Conservation (phyloP, 2,329 filamentous ascomycete genomes). For the Aspergillus pseudonomiae region DNA sequence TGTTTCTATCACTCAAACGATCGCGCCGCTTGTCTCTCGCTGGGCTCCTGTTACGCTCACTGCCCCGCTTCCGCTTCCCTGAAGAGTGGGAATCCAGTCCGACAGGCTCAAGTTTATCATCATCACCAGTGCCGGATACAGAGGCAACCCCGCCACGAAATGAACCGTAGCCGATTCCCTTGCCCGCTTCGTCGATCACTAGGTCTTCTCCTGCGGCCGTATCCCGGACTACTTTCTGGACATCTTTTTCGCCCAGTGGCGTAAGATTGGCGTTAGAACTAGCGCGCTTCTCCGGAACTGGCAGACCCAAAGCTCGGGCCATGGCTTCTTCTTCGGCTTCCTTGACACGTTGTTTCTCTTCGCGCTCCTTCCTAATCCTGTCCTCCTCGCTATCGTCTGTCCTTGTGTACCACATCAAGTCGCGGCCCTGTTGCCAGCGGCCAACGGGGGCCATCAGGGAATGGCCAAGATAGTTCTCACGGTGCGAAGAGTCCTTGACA, state of each 20-base stretch:
- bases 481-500: constrained; percentile 81
- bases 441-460: constrained; percentile 90
- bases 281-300: constrained; percentile 60
- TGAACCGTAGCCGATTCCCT: constrained; percentile 39
- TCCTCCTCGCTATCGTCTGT: constrained; percentile 56
- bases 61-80: constrained; percentile 30
- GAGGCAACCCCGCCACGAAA: constrained; percentile 34
- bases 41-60: constrained; percentile 39
- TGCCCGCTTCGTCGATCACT: constrained; percentile 27
- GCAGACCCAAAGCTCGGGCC: constrained; percentile 77
- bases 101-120: constrained; percentile 31
- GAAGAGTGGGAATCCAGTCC: constrained; percentile 25
- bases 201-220: constrained; percentile 34
- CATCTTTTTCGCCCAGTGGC: constrained; percentile 64
- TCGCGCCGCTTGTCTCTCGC: constrained; percentile 34
- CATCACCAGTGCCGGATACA: constrained; percentile 31
- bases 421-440: constrained; percentile 82
- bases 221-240: constrained; percentile 57
- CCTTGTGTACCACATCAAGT: constrained; percentile 68
- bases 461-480: constrained; percentile 89
- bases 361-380: constrained; percentile 59
- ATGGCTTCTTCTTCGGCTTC: constrained; percentile 93
- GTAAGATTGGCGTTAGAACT: constrained; percentile 66
- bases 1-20: constrained; percentile 30
- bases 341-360: constrained; percentile 79